These are phyloP conservation scores for Fereydounia khargensis DNA, from an alignment of 1,284 basidiomycete genomes.

Conservation along the genomic window DNA sequence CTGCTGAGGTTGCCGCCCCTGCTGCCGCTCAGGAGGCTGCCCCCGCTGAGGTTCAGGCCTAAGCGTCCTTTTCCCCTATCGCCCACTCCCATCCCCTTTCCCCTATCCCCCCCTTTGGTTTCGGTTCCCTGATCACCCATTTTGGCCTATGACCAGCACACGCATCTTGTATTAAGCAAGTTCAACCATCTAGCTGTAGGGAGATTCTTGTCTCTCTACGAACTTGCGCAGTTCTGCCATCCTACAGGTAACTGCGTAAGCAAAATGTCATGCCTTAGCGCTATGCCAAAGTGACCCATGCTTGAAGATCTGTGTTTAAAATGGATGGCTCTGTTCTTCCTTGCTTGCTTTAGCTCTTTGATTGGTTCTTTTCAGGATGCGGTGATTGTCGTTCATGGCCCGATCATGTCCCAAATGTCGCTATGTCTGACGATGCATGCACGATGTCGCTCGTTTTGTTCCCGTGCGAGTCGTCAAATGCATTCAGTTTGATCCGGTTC, in stretches of 20 bases:
- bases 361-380: too few species aligned
- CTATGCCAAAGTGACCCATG: not conserved
- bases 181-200: not conserved
- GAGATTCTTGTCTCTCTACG: not conserved
- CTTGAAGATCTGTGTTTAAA: too few species aligned
- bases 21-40: constrained; percentile 7
- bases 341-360: too few species aligned
- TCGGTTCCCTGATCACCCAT: constrained; percentile 6
- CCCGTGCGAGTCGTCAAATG: too few species aligned
- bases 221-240: not conserved
- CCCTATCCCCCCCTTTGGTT: constrained; percentile 32
- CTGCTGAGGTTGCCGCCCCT: constrained; percentile 32
- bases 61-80: constrained; percentile 31
- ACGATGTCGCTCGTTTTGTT: too few species aligned
- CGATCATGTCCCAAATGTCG: too few species aligned
- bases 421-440: too few species aligned
- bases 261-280: not conserved
- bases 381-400: too few species aligned
- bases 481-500: too few species aligned
- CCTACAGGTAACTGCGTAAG: too few species aligned
- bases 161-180: constrained; percentile 1
- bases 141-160: constrained; percentile 4
- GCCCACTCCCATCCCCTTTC: constrained; percentile 30
- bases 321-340: too few species aligned
- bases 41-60: constrained; percentile 41